Evolutionary conservation across 2,329 filamentous ascomycete genomes (phyloP).

Genomic region (Cladosporium halotolerans): DNA sequence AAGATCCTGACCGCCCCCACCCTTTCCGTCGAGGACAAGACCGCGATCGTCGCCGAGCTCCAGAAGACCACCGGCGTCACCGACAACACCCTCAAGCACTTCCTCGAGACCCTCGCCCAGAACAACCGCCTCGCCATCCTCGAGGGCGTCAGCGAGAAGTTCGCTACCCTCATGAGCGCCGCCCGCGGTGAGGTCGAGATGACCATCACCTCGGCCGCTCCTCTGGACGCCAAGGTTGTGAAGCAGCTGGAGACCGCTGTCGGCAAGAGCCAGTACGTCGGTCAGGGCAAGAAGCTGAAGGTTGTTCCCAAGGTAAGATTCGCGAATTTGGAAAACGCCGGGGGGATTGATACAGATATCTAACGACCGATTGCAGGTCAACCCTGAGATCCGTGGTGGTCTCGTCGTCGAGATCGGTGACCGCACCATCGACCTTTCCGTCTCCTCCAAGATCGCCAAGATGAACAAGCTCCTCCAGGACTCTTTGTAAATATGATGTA

Average conservation of each 20-base stretch:
- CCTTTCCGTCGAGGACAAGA: constrained; percentile 73
- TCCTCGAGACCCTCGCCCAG: constrained; percentile 81
- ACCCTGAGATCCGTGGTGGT: constrained; percentile 89
- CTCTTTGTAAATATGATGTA: constrained; percentile 68
- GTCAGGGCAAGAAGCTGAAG: constrained; percentile 95
- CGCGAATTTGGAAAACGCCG: background rate
- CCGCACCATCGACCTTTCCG: constrained; percentile 95
- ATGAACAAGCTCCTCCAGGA: constrained; percentile 99
- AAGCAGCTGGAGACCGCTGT: constrained; percentile 80
- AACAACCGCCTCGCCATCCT: constrained; percentile 91
- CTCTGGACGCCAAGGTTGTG: constrained; percentile 82
- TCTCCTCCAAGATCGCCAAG: constrained; percentile 89
- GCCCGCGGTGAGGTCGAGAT: constrained; percentile 90
- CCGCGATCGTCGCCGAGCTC: constrained; percentile 77
- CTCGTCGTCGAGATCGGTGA: constrained; percentile 91
- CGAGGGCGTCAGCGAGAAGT: constrained; percentile 79
- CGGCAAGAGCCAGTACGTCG: constrained; percentile 80
- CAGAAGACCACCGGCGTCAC: constrained; percentile 68
- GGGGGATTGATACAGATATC: no score
- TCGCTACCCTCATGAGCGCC: constrained; percentile 78
- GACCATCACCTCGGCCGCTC: constrained; percentile 81
- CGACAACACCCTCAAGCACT: constrained; percentile 84
- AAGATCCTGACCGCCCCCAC: constrained; percentile 73
- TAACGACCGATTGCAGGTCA: constrained; percentile 54
- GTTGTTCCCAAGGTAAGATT: constrained; percentile 72